phyloP scores from a whole-genome alignment of 2,329 filamentous ascomycete genomes.

The Clonostachys sp. region DNA sequence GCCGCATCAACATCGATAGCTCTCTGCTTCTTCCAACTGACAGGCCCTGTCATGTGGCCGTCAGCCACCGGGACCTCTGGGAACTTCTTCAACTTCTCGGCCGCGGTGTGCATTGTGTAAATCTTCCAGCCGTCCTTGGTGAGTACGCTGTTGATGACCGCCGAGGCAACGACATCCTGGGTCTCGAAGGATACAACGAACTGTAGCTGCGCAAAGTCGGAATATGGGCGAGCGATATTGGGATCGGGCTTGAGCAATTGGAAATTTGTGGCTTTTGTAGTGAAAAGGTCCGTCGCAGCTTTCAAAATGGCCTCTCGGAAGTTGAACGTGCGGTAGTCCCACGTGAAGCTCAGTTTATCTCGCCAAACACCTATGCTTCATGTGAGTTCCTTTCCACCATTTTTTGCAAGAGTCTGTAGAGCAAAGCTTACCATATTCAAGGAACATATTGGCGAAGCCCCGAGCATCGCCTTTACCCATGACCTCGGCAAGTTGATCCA shows the following conservation, averaged over 20 bases:
- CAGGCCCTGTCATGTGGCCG: slow-evolving; percentile 23
- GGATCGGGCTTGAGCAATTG: neutral
- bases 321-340: slow-evolving; percentile 42
- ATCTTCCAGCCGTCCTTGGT: slow-evolving; percentile 23
- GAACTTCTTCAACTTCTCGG: slow-evolving; percentile 20
- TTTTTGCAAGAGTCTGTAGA: too few species aligned
- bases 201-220: slow-evolving; percentile 7
- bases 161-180: slow-evolving; percentile 18
- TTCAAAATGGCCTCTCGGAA: slow-evolving; percentile 27
- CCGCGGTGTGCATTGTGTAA: slow-evolving; percentile 25
- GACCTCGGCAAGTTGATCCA: neutral
- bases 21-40: slow-evolving; percentile 22
- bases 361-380: slow-evolving; percentile 34
- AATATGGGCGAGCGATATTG: neutral
- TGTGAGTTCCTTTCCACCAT: too few species aligned
- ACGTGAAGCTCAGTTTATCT: slow-evolving; percentile 46
- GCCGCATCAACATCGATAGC: slow-evolving; percentile 13
- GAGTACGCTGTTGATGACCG: slow-evolving; percentile 21
- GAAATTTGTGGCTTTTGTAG: slow-evolving; percentile 10
- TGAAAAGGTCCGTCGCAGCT: slow-evolving; percentile 23
- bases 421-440: slow-evolving; percentile 10
- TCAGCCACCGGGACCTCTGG: slow-evolving; percentile 17
- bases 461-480: neutral
- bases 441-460: slow-evolving; percentile 9
- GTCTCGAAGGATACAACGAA: slow-evolving; percentile 7